Percentiles rank a stretch among this genome's conserved stretches.
phyloP scores from a whole-genome alignment of 768 basidiomycete species.

The Pholiota molesta region DNA sequence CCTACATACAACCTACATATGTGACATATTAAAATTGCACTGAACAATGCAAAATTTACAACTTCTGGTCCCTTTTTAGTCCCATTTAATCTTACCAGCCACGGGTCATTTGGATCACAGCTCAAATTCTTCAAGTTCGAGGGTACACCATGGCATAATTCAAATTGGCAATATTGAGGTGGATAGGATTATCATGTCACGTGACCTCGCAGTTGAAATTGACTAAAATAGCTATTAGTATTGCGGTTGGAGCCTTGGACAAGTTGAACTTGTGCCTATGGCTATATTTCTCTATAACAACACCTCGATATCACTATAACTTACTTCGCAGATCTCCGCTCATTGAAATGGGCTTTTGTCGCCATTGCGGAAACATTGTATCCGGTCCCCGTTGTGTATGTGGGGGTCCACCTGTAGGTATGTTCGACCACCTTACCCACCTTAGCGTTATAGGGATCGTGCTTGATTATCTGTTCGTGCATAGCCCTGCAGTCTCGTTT shows the following conservation, averaged over 20 bases:
- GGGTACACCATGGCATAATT: too few species aligned
- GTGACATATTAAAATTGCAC: too few species aligned
- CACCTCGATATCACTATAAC: too few species aligned
- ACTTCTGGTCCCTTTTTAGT: too few species aligned
- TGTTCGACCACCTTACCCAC: constrained; percentile 30
- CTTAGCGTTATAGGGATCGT: not conserved
- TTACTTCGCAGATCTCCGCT: not conserved
- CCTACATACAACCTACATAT: too few species aligned
- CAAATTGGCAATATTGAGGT: too few species aligned
- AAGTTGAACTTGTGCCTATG: not conserved
- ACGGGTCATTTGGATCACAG: too few species aligned
- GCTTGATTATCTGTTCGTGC: constrained; percentile 1
- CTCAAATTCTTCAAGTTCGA: too few species aligned
- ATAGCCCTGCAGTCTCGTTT: constrained; percentile 76
- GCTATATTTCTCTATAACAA: too few species aligned
- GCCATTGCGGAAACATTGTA: constrained; percentile 85
- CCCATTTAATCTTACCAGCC: too few species aligned
- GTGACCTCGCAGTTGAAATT: not conserved
- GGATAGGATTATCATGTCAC: not conserved
- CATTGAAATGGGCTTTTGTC: constrained; percentile 75
- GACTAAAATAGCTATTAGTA: not conserved
- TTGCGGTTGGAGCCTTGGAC: not conserved
- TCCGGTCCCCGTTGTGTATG: constrained; percentile 73
- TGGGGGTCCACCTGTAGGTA: constrained; percentile 80
- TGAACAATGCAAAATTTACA: too few species aligned